Base-by-base conservation (phyloP, 371 early-diverging fungal genomes). In the Lichtheimia ornata region DNA sequence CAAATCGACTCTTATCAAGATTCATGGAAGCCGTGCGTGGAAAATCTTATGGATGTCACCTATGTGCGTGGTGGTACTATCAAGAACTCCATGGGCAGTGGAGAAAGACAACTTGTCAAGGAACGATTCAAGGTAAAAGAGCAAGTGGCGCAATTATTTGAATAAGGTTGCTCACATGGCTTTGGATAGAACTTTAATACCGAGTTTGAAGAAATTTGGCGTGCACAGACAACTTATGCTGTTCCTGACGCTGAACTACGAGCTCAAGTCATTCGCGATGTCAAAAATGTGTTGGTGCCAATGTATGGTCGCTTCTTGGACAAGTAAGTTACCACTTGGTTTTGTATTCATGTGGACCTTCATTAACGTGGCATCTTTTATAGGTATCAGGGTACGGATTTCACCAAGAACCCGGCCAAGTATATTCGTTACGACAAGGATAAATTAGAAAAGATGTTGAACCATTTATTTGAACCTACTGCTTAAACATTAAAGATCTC, bases 221-320 rank as follows among this genome's bases (percentile, higher is more conserved):
- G 85, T 56, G 75, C 82, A 1, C 94, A 93, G 64, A 88, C 86
- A 59, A 76, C 83, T 2, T 93, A 91, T 72, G 84, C 91, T 14
- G 85, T 95, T 20, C 92, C 93, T n/a, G 95, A 95, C 68, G 62
- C 79, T 5, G 94, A 93, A 53, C 70, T 95, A 41, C 82, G 91
- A 25, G 73, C 75, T 5, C 82, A 87, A 71, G 79, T 93, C 6
- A 80, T 92, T 41, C 83, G 86, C 56, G 93, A 91, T 53, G 78
- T 93, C 3, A 82, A 88, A 57, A 84, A 83, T 59, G 83, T 92
- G 4, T 40, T 95, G 50, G 69, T 92, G 18, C 95, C 95, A 0
- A 84, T 93, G 82, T 95, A 93, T 66, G 81, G 82, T 47, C 79
- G 88, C 17, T 94, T 93, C 66, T 63, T 88, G 47, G 88, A 89